Base-by-base conservation (phyloP, 495 filamentous ascomycete genomes). In the Lophiotrema nucula region DNA sequence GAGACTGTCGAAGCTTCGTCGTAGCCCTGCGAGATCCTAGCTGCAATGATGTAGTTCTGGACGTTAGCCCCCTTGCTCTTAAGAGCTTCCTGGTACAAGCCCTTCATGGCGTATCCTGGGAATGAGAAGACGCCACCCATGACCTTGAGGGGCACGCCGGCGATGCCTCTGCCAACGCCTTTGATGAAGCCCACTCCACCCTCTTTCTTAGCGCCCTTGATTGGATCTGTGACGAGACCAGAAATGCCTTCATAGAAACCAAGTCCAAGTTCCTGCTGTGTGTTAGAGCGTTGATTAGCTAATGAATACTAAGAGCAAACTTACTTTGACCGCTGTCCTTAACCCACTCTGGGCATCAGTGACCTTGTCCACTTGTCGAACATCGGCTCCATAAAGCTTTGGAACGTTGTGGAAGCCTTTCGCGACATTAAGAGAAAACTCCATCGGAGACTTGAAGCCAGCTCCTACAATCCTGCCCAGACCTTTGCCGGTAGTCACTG, bases 341-440 rank as follows among this genome's bases (percentile, higher is more conserved):
- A 90, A 68, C 1, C 88, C 87, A 59, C 81, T 87, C 53, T 80
- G 73, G 19, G 91, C 70, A 51, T 82, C 83, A 0, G 84, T 88
- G 0, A 96, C 86, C 53, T 85, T 88, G 42, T 88, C 83, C 0
- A 76, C 73, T 13, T 81, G 79, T 13, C 83, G 79, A 2, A 95
- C 84, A 4, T 84, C 79, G 60, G 90, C 89, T 38, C 89, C 83
- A 56, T 92, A 93, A 1, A 95, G 70, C 51, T 81, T 86, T 0
- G 90, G 89, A 0, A 83, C 83, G 65, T 95, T 95, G 69, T 95
- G 88, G 60, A 95, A 95, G 8, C 90, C 90, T 69, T 85, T 88
- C 0, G 90, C 83, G 2, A 95, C 67, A 13, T 83, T 85, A 37
- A 95, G 74, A 12, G 88, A 85, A 53, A 93, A 82, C 58, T 95